phyloP scores from a whole-genome alignment of 1,284 basidiomycete species.

The Apiotrichum sp. region DNA sequence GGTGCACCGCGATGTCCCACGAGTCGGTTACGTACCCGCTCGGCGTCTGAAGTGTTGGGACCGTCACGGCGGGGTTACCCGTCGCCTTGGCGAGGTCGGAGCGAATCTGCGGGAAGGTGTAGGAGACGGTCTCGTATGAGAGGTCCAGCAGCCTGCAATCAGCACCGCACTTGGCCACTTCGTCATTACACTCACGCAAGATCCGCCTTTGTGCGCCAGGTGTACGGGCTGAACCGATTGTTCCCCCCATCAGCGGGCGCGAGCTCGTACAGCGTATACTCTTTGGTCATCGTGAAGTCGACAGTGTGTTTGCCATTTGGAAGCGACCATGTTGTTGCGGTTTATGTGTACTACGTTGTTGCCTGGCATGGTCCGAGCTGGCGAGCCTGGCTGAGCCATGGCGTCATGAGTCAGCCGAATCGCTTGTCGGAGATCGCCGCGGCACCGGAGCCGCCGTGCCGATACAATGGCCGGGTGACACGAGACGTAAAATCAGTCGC shows the following conservation, averaged over 20 bases:
- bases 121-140: conserved; percentile 7
- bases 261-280: conserved; percentile 1
- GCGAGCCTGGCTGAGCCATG: no score
- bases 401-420: no score
- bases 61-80: conserved; percentile 23
- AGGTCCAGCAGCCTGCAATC: conserved; percentile 19
- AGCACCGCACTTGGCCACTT: not conserved
- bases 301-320: no score
- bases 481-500: no score
- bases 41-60: conserved; percentile 23
- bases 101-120: conserved; percentile 25
- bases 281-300: not conserved
- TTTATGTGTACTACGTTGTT: no score
- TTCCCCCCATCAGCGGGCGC: not conserved
- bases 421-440: no score
- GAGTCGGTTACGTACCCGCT: conserved; percentile 24
- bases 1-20: conserved; percentile 23
- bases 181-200: not conserved
- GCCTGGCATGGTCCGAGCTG: no score
- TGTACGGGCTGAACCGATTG: not conserved
- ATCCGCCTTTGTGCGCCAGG: not conserved
- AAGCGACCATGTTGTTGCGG: no score
- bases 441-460: no score
- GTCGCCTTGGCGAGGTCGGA: conserved; percentile 24
- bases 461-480: no score